Percentiles rank a stretch among this genome's conserved stretches.
Evolutionary conservation across 2,329 filamentous ascomycete genomes (phyloP).

Genomic region (Arthrinium phaeospermum): DNA sequence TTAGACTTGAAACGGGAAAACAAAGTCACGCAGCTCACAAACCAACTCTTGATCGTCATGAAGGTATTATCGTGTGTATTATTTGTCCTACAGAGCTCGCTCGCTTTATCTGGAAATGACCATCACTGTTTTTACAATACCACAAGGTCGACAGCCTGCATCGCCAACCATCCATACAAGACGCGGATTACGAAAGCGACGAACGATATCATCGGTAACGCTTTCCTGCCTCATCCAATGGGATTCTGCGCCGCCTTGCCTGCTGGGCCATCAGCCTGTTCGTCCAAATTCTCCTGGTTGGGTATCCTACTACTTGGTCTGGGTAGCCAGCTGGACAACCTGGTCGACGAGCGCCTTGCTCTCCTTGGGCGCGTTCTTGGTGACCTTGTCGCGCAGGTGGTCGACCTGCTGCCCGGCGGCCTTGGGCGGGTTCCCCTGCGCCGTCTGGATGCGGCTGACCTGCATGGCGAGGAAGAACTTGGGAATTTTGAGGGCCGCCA

Average conservation of each 20-base stretch:
- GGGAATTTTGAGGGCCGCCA: slow-evolving; percentile 62
- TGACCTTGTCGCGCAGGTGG: slow-evolving; percentile 62
- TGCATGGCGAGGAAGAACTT: slow-evolving; percentile 69
- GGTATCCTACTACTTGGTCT: not conserved
- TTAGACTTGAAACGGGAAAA: not conserved
- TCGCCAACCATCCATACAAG: not conserved
- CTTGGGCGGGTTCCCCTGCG: slow-evolving; percentile 59
- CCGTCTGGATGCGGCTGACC: slow-evolving; percentile 62
- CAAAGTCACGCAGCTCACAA: not conserved
- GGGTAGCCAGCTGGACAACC: slow-evolving; percentile 42
- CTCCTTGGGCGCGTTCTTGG: slow-evolving; percentile 58
- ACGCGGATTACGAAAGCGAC: not conserved
- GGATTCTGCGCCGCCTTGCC: not conserved
- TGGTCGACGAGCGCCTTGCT: slow-evolving; percentile 54
- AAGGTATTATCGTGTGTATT: slow-evolving; percentile 3
- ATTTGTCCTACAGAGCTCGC: not conserved
- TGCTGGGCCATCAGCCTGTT: not conserved
- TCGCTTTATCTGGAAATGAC: not conserved
- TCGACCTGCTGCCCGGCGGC: slow-evolving; percentile 58
- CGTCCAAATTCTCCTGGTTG: not conserved
- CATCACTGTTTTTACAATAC: not conserved
- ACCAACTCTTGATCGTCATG: not conserved
- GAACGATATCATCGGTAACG: not conserved
- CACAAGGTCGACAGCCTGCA: not conserved
- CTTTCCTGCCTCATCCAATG: not conserved